These are phyloP conservation scores for Salix suchowensis DNA, from an alignment of 345 rosid species.

Conservation along the genomic window DNA sequence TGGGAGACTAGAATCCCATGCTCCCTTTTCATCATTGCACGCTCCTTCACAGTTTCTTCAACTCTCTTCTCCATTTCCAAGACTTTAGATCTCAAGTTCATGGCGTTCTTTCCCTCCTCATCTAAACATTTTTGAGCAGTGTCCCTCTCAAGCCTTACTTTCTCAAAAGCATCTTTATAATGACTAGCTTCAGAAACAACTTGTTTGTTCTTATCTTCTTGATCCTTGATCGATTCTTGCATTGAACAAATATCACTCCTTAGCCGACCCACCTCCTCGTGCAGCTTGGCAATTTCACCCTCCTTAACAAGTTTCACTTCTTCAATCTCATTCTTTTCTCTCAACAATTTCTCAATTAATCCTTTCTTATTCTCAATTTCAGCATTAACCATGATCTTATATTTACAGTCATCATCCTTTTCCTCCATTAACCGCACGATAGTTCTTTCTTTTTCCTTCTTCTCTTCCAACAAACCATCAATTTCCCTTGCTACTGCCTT, in stretches of 20 bases:
- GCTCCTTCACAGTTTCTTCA: slow-evolving; percentile 29
- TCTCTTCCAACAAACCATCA: slow-evolving; percentile 36
- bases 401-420: slow-evolving; percentile 18
- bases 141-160: slow-evolving; percentile 38
- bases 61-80: slow-evolving; percentile 39
- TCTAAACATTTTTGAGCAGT: slow-evolving; percentile 31
- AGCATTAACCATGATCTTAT: slow-evolving; percentile 13
- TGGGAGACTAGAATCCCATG: slow-evolving; percentile 22
- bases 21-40: slow-evolving; percentile 28
- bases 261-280: slow-evolving; percentile 32
- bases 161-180: slow-evolving; percentile 7
- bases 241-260: slow-evolving; percentile 23
- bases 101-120: slow-evolving; percentile 40
- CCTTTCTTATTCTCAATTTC: slow-evolving; percentile 32
- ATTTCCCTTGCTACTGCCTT: slow-evolving; percentile 34
- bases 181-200: slow-evolving; percentile 25
- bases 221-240: slow-evolving; percentile 22
- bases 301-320: slow-evolving; percentile 32
- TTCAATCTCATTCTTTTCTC: slow-evolving; percentile 46
- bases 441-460: slow-evolving; percentile 25
- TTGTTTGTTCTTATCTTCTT: slow-evolving; percentile 32
- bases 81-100: slow-evolving; percentile 28
- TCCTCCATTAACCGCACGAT: slow-evolving; percentile 33
- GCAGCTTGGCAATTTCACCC: slow-evolving; percentile 39
- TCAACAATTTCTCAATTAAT: slow-evolving; percentile 27